Evolutionary conservation across 352 stramenopile genomes (phyloP), one percentile per base, ranked within the genome.

Genomic region (Pythium insidiosum): DNA sequence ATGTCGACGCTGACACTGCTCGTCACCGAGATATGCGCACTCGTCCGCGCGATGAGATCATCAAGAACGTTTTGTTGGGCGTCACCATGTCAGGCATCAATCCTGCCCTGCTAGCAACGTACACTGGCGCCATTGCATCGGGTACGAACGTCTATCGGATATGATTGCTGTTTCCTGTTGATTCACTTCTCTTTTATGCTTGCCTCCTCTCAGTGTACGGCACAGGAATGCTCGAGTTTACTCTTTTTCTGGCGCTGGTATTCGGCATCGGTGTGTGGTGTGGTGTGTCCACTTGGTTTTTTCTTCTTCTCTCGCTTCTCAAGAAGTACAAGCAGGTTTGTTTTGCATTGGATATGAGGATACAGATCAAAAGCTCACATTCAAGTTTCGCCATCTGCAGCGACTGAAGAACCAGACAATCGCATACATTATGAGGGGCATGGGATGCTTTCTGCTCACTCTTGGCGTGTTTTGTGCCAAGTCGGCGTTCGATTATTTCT

Each of bases 321-420:
- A 87, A 90, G 53, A 94, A 91, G 53, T 94, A 94, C 77, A 94
- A 94, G 34, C 70, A 92, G 70, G 81, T 94, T 13, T 15, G 9
- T 33, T 33, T 15, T 13, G 28, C 28, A 33, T 13, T 33, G 9
- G 28, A 13, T 33, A 9, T 9, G 9, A 15, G 9, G 28, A 33
- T 50, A 18, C 15, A 31, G 7, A 18, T 41, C 23, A n/a, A 18
- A 24, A 47, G 38, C 15, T 28, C 18, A 47, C 18, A 33, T 26
- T 16, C 3, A 30, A 24, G 0, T 38, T 10, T 49, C 10, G 15
- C 33, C 12, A 15, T 46, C 2, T 55, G 40, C 33, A 94, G 79
- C 65, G 72, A 6, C 61, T 94, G 20, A 88, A 94, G 64, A 88
- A 82, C 47, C 69, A 85, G 53, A 92, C 82, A 7, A 89, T 94